Base-by-base conservation (phyloP, 2,329 filamentous ascomycete genomes). In the Aspergillus unguis region DNA sequence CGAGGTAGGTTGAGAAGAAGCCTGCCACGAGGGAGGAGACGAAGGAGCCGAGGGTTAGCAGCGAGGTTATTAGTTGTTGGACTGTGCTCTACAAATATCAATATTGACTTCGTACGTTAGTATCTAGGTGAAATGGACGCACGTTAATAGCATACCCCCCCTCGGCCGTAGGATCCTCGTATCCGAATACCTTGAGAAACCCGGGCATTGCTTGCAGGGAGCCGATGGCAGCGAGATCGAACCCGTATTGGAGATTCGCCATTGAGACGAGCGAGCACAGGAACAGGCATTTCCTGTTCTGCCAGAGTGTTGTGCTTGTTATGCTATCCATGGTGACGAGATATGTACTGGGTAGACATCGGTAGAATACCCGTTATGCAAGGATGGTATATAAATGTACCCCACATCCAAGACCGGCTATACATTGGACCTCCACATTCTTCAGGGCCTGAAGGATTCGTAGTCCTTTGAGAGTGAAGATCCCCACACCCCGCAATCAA, bases 211-310 rank as follows among this genome's bases (percentile, higher is more conserved):
- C 47, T 27, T 50, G 47, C 11, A 50, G 35, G 23, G n/a, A 31
- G 3, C n/a, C 44, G 26, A 47, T 37, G 1, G 44, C 44, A 5
- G n/a, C 49, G 25, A 29, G 28, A 27, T 51, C 49, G 26, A 45
- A 51, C 6, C 49, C 49, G 46, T 51, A 51, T 27, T 51, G 23
- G 36, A 58, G 50, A 52, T 41, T 41, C 25, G 38, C 38, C 38
- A 41, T 41, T 11, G 38, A 41, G 38, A 41, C 38, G 10, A 54
- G 53, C 44, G 52, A 59, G 46, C 61, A 52, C 9, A 57, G 47
- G 32, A 57, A 50, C 1, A 58, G 54, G 17, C 54, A 58, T 53
- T 58, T 58, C 28, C 57, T 48, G 40, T 58, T 64, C 9, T 58
- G 56, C 56, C 54, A 57, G 36, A 58, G 44, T n/a, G 57, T 51